Base-by-base conservation (phyloP, 2,329 filamentous ascomycete genomes). In the Didymella sp. region DNA sequence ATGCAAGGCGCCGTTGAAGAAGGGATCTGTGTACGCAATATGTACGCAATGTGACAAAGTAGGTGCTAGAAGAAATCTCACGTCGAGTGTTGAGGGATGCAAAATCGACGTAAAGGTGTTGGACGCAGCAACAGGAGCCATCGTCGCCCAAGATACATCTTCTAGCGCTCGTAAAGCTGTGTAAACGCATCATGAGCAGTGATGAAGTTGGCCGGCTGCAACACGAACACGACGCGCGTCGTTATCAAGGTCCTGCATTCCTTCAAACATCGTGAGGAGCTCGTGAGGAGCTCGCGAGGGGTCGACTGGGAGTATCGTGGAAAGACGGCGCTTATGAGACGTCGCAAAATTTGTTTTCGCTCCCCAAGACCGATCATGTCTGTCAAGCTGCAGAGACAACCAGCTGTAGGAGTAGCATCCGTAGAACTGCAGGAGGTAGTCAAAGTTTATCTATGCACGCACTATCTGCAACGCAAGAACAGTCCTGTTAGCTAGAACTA, bases 221-320 rank as follows among this genome's bases (percentile, higher is more conserved):
- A 71, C 68, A 52, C 59, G 61, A 50, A 57, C 35, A 63, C 58
- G 65, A 68, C 68, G 67, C 68, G 70, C 61, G 68, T 72, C 69
- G 53, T 44, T 47, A 53, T 58, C 27, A 59, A 58, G 43, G 38
- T 44, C 42, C 24, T 52, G 49, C 44, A 25, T 53, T 65, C 50
- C 41, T 56, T 57, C 56, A 51, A 60, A 58, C 56, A 61, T 60
- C 22, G 60, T 58, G 59, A 66, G 47, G 43, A 27, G n/a, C 37
- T 46, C 30, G 41, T 51, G 56, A 53, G 47, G 43, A 27, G n/a
- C 37, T 46, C 30, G 41, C 50, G 56, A 53, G 40, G 57, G 58
- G 51, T 24, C 24, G 24, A 19, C 51, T 43, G 37, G 47, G 30
- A 15, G 38, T 46, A n/a, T 41, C 22, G 27, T 33, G 24, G 31